Percentiles rank a stretch among this genome's conserved stretches.
Conservation (phyloP, 2,329 filamentous ascomycete genomes). For the Cryphonectria parasitica region DNA sequence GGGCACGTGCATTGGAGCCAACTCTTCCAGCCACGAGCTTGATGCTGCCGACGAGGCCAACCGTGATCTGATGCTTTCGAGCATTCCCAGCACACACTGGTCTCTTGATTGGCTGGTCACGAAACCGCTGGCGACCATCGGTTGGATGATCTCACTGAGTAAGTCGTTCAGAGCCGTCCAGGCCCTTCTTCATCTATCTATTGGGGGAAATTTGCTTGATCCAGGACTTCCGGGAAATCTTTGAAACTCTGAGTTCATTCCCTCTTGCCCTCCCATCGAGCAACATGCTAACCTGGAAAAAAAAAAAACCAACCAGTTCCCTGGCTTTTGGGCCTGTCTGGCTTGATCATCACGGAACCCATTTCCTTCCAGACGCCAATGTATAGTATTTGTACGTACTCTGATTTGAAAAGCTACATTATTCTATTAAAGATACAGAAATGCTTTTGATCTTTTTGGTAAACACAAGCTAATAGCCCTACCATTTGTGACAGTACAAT, state of each 20-base stretch:
- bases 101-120: constrained; percentile 47
- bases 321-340: constrained; percentile 49
- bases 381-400: constrained; percentile 43
- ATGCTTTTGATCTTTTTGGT: too few species aligned
- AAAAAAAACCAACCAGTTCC: too few species aligned
- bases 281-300: not conserved
- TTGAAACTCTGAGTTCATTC: not conserved
- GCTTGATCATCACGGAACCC: constrained; percentile 48
- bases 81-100: constrained; percentile 49
- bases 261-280: not conserved
- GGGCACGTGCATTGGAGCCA: constrained; percentile 57
- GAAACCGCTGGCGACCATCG: constrained; percentile 45
- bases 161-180: not conserved
- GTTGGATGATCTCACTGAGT: constrained; percentile 45
- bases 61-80: constrained; percentile 46
- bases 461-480: not conserved
- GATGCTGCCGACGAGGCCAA: constrained; percentile 51
- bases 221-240: not conserved
- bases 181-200: not conserved
- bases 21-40: constrained; percentile 61
- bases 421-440: too few species aligned
- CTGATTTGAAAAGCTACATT: too few species aligned
- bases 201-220: not conserved
- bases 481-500: constrained; percentile 33
- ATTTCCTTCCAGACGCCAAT: constrained; percentile 40